These are phyloP conservation scores for Radiomyces spectabilis DNA, from an alignment of 192 early-diverging fungal species.

Conservation along the genomic window DNA sequence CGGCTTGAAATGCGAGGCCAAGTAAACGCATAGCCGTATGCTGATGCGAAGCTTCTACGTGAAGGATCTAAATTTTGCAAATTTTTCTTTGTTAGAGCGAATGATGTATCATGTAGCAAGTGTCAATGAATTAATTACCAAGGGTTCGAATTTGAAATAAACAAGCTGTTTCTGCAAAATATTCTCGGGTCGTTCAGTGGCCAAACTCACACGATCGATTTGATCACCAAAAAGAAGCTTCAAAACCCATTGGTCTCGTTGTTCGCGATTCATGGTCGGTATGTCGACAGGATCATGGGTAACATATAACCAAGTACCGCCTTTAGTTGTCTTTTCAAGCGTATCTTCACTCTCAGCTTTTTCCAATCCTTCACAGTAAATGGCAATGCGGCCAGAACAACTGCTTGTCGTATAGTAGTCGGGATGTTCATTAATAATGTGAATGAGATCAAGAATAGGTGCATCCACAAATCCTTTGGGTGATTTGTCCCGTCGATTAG, in stretches of 20 bases:
- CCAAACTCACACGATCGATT: not conserved
- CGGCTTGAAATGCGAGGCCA: slow-evolving; percentile 32
- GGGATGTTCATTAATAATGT: slow-evolving; percentile 40
- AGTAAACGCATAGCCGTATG: slow-evolving; percentile 40
- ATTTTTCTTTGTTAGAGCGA: not conserved
- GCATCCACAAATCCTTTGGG: slow-evolving; percentile 48
- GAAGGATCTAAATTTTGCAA: slow-evolving; percentile 30
- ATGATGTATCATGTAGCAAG: too few relatives aligned
- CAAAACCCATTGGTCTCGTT: slow-evolving; percentile 16
- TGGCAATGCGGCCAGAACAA: slow-evolving; percentile 44
- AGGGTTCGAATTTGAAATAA: slow-evolving; percentile 48
- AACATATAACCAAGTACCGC: slow-evolving; percentile 43
- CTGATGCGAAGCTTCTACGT: slow-evolving; percentile 41
- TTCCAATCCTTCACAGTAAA: slow-evolving; percentile 39
- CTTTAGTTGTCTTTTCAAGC: slow-evolving; percentile 23
- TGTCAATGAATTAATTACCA: slow-evolving; percentile 26
- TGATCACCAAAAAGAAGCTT: slow-evolving; percentile 28
- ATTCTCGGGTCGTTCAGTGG: not conserved
- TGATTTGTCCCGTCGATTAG: slow-evolving; percentile 37
- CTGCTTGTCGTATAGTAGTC: slow-evolving; percentile 48
- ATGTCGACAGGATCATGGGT: slow-evolving; percentile 35
- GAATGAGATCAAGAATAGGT: slow-evolving; percentile 37
- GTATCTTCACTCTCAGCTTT: slow-evolving; percentile 21
- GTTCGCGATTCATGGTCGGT: slow-evolving; percentile 11
- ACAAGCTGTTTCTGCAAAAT: slow-evolving; percentile 20